Conservation (phyloP, 345 rosid species). For the Erucastrum elatum region DNA sequence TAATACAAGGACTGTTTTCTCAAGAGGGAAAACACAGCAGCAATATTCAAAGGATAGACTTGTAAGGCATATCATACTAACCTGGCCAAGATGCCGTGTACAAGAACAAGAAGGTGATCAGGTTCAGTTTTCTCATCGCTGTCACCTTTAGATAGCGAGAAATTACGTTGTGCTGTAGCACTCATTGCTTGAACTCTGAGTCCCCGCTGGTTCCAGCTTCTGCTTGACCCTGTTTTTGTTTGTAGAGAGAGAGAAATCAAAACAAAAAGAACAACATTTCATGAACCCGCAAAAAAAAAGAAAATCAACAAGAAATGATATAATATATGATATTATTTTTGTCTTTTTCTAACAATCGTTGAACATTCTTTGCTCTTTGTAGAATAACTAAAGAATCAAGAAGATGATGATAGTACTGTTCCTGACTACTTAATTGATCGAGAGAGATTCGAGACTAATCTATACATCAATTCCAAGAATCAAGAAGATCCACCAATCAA, state of each 20-base stretch:
- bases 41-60: not conserved
- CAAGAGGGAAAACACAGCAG: not conserved
- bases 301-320: not conserved
- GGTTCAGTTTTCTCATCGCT: conserved; percentile 54
- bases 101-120: conserved; percentile 98
- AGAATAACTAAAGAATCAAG: not conserved
- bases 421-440: not conserved
- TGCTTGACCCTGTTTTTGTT: conserved; percentile 41
- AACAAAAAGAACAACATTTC: not conserved
- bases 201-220: conserved; percentile 52
- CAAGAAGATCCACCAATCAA: not conserved
- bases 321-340: too few relatives aligned
- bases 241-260: conserved; percentile 10
- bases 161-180: conserved; percentile 51
- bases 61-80: conserved; percentile 41
- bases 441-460: not conserved
- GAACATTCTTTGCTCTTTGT: not conserved
- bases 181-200: conserved; percentile 66
- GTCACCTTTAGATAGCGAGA: conserved; percentile 42
- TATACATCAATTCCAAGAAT: not conserved
- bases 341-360: too few relatives aligned
- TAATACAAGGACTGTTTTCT: not conserved
- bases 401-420: not conserved
- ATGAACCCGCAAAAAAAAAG: not conserved
- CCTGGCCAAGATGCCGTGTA: conserved; percentile 96